Conservation (phyloP, 1,284 basidiomycete species). For the Neolentinus lepideus region DNA sequence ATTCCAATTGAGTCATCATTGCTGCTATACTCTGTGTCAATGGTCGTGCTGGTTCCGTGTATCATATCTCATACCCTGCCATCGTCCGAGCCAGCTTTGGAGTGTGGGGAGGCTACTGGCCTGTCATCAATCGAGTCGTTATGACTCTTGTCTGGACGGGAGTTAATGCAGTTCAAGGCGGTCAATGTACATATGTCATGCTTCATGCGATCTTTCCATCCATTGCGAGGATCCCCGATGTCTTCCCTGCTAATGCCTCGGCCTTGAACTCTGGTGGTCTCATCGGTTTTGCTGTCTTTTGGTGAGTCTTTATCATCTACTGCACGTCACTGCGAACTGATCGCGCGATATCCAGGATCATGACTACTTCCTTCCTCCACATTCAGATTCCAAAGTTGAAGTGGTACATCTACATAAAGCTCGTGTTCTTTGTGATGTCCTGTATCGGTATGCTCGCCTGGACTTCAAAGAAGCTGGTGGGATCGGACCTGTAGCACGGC, state of each 20-base stretch:
- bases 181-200: constrained; percentile 13
- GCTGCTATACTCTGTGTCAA: neutral
- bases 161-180: constrained; percentile 17
- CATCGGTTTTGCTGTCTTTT: constrained; percentile 4
- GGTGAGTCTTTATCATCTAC: neutral
- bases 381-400: neutral
- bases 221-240: constrained; percentile 15
- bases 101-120: constrained; percentile 11
- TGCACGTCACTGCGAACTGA: neutral
- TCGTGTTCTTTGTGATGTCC: neutral
- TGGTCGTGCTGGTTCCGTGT: neutral
- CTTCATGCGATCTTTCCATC: constrained; percentile 15
- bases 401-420: neutral
- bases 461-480: neutral
- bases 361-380: neutral
- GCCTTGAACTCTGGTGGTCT: constrained; percentile 14
- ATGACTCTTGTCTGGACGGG: constrained; percentile 19
- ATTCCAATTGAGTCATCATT: neutral
- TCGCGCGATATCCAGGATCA: neutral
- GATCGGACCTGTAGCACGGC: neutral
- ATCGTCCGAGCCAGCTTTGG: constrained; percentile 14
- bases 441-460: neutral
- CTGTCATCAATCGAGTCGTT: constrained; percentile 7
- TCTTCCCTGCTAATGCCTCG: constrained; percentile 13
- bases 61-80: neutral